Percentiles rank a stretch among this genome's conserved stretches.
Evolutionary conservation across 1,139 yeast genomes (phyloP).

Genomic region (Casaregolazyma suthepensis): DNA sequence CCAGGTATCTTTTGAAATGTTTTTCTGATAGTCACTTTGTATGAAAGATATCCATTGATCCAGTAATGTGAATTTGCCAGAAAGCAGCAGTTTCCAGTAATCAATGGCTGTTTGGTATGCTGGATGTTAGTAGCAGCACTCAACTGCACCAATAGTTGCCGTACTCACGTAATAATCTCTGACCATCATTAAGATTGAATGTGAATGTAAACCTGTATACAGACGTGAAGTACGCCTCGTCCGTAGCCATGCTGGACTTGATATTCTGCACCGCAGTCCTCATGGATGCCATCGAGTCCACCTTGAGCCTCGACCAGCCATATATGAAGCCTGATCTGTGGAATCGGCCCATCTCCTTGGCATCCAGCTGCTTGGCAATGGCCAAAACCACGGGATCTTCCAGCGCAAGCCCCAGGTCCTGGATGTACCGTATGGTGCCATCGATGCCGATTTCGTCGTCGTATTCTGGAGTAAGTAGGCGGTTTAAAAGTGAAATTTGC

Average conservation of each 20-base stretch:
- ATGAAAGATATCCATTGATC: conserved; percentile 51
- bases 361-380: conserved; percentile 59
- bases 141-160: neutral
- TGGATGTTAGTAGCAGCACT: conserved; percentile 1
- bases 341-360: conserved; percentile 64
- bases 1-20: conserved; percentile 74
- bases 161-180: conserved; percentile 44
- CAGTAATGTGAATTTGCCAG: conserved; percentile 33
- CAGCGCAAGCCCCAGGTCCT: conserved; percentile 61
- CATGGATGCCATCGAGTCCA: conserved; percentile 46
- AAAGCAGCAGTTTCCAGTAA: conserved; percentile 69
- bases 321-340: conserved; percentile 42
- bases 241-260: conserved; percentile 33
- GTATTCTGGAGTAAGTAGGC: conserved; percentile 11
- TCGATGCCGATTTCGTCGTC: conserved; percentile 51
- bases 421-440: conserved; percentile 65
- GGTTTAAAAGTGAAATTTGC: neutral
- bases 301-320: conserved; percentile 46
- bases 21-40: conserved; percentile 36
- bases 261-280: conserved; percentile 37
- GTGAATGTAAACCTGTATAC: conserved; percentile 69
- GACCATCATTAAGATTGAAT: conserved; percentile 57
- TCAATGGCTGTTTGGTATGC: conserved; percentile 58
- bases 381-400: conserved; percentile 70
- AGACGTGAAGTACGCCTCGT: conserved; percentile 42